phyloP scores from a whole-genome alignment of 495 filamentous ascomycete species.

The Hypoxylon fuscum region DNA sequence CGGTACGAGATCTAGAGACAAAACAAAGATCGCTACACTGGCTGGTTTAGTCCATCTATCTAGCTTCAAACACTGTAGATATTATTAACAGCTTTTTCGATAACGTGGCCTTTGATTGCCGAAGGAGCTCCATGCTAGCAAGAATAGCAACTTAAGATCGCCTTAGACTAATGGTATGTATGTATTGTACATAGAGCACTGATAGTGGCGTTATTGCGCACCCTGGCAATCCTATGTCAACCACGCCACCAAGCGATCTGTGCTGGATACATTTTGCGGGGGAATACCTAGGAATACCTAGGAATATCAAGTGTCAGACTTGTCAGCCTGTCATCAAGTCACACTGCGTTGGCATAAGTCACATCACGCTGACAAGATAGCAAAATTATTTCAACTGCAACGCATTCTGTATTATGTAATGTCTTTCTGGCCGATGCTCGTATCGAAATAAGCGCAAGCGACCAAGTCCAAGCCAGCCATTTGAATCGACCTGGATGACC shows the following conservation, averaged over 20 bases:
- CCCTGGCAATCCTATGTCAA: conserved; percentile 6
- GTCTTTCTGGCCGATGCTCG: neutral
- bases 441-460: neutral
- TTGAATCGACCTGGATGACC: no score
- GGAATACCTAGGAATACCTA: no score
- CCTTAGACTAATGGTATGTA: no score
- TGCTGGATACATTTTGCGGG: conserved; percentile 17
- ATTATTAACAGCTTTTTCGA: neutral
- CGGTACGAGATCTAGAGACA: neutral
- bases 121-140: neutral
- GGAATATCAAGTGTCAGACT: no score
- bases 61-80: neutral
- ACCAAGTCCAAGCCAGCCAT: no score
- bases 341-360: neutral
- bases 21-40: neutral
- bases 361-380: conserved; percentile 1
- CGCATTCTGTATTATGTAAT: conserved; percentile 27
- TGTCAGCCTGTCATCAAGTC: neutral
- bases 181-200: no score
- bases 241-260: conserved; percentile 22
- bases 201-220: conserved; percentile 4
- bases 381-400: conserved; percentile 7
- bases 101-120: neutral
- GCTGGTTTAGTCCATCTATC: neutral
- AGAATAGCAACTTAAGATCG: conserved; percentile 8